Evolutionary conservation across 2,329 filamentous ascomycete species (phyloP), one percentile per base, ranked within the genome.

Genomic region (Drechslerella coelobrocha): DNA sequence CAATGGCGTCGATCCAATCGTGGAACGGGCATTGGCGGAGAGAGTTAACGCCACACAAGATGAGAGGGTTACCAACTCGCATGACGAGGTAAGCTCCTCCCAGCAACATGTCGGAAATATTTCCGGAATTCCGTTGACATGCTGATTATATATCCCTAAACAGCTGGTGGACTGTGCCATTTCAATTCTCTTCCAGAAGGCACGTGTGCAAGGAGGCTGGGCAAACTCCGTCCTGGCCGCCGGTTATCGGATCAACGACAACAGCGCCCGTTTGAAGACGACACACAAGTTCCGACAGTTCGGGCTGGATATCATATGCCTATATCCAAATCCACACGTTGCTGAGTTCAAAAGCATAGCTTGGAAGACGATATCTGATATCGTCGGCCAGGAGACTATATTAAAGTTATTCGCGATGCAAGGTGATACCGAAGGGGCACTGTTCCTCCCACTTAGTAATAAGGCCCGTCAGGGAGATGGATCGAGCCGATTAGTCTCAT

Each of bases 281-380:
- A 43, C 37, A 10, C 47, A 43, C 41, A 72, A 73, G 72, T 76
- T 72, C 72, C 74, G 56, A 34, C 57, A 37, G 14, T 51, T 74
- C 24, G 74, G 73, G 45, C 61, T 73, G 12, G 72, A 76, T 74
- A 57, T 77, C 6, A 62, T 75, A 48, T 74, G 68, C 50, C 50
- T 83, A 6, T 85, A 87, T 73, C 84, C 85, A 0, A 97, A 96
- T 75, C 84, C 84, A 34, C 86, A 90, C 78, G 88, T 90, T 12
- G 81, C 85, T 26, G 81, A 82, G 4, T 81, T 99, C 56, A 95
- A 89, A 72, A 71, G 66, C 24, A 78, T 81, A 5, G 85, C 89
- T 39, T 99, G 94, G 94, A 86, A 87, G 10, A 84, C 88, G 62
- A 77, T 97, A 9, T 84, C 95, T 17, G 82, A 83, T 24, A 80